Base-by-base conservation (phyloP, 1,284 basidiomycete species). In the Stereum hirsutum region DNA sequence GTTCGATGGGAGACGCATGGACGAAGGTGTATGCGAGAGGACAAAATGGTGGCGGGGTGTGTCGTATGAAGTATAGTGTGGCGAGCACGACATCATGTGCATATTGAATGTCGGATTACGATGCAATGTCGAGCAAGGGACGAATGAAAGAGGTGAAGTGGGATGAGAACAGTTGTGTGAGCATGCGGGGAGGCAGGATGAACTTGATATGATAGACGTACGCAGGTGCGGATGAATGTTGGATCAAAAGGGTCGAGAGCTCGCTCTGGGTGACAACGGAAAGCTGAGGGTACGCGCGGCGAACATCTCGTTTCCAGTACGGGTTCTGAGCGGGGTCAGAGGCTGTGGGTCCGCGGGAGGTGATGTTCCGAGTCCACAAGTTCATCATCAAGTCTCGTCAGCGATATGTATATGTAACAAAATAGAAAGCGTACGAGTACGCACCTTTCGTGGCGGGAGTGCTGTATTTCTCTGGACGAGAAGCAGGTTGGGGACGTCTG, bases 281-380 rank as follows among this genome's bases (percentile, higher is more conserved):
- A 33, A 92, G 80, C 56, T 85, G 84, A 25, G 93, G 92, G 64
- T 93, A 96, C 44, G 81, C 81, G 47, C 93, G 81, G 47, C 94
- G 82, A 55, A 93, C 87, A 66, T 97, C 93, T 49, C 93, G 89
- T 65, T 93, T 90, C 81, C 83, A 91, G 75, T 97, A 97, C 50
- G 84, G 85, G 62, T 89, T 89, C 65, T 87, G 72, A 19, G 87
- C 86, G 37, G 75, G 75, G 61, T 89, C 87, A 39, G 85, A 89
- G 17, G 87, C 86, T 89, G 51, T 11, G 47, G 52, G 17, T 44
- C 52, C 44, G 30, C 5, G 35, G 43, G 39, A 46, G n/a, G n/a
- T n/a, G n/a, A n/a, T n/a, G n/a, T n/a, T n/a, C n/a, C n/a, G n/a
- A n/a, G n/a, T n/a, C n/a, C n/a, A n/a, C n/a, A n/a, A n/a, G n/a